Base-by-base conservation (phyloP, 2,329 filamentous ascomycete species). In the Sordariomycetes sp. region DNA sequence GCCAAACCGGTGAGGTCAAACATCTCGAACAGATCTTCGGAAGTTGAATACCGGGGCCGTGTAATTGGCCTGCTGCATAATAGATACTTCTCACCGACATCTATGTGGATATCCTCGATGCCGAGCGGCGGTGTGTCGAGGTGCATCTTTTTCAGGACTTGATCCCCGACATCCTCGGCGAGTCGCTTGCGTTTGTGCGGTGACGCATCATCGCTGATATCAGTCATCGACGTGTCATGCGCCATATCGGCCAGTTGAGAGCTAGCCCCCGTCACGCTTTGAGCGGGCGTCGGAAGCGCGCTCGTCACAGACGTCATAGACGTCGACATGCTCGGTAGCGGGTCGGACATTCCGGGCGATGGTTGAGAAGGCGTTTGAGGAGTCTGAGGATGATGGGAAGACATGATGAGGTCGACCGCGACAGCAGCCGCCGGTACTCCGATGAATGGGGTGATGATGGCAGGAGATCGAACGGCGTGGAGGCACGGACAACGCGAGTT, bases 1-100 rank as follows among this genome's bases (percentile, higher is more conserved):
- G 82, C 82, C 57, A 86, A 75, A 56, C 68, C 70, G 53, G 74
- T 73, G 62, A 86, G 69, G 64, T 74, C 73, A 68, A 81, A 86
- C 65, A 76, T 72, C 59, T 78, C 74, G 64, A 80, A 85, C 57
- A 85, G 72, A 65, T 86, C 82, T 64, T 77, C 74, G 36, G 77
- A 76, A 1, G 60, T 45, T 10, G 50, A 52, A 54, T 62, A 61
- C 57, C 54, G 52, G 13, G 58, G 54, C 7, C 25, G 25, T 8
- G 36, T 10, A 22, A 57, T 15, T 17, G 58, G 56, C 17, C 42
- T 50, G 39, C 77, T 80, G 76, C 81, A 80, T 72, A 86, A 75
- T 65, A 84, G 76, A 71, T 85, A 85, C 72, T 84, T 85, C 66
- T 78, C 73, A 70, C 82, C 82, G 61, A 86, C 81, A 74, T 86